Evolutionary conservation across 768 basidiomycete genomes (phyloP), one percentile per base, ranked within the genome.

Genomic region (Hemileccinum rubropunctum): DNA sequence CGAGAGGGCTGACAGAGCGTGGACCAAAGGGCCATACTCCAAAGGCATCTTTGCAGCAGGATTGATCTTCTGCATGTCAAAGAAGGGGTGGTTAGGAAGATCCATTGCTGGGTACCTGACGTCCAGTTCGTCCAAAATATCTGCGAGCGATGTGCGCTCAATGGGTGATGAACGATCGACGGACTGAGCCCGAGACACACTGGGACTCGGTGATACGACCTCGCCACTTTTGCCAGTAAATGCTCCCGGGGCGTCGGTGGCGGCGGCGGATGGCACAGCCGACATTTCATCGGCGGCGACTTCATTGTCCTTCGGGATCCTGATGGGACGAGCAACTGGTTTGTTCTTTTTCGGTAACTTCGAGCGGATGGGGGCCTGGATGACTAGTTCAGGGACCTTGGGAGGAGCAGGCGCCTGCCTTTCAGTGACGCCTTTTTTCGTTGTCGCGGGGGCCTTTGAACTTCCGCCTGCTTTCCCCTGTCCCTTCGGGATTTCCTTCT

Each of bases 271-370:
- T 36, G 72, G 72, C 28, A 69, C 57, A 15, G 69, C 73, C 0
- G 77, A 73, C 40, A 73, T 55, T 21, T 79, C 71, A 26, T 79
- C 78, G 1, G 58, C 48, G 21, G 58, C 51, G 14, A 65, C 54
- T 14, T 79, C 76, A 28, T 80, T 85, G 30, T 88, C 87, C 63
- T 80, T 86, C 2, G 76, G 73, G 34, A 81, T 73, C 52, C 73
- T 81, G 57, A 81, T 75, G 11, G 78, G 76, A 58, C 83, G 86
- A 44, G 79, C 51, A 38, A 76, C 57, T 0, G 86, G 85, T 59
- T 84, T 90, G 58, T 74, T 87, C 67, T 91, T 91, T 76, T 90
- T 91, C 6, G 89, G 86, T 68, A 88, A 84, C 66, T 84, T 90
- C 20, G 89, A 90, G 35, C 89, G 72, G 30, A 91, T 78, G 15